These are phyloP conservation scores for Naganishia sp. DNA, from an alignment of 1,284 basidiomycete genomes.

Conservation along the genomic window DNA sequence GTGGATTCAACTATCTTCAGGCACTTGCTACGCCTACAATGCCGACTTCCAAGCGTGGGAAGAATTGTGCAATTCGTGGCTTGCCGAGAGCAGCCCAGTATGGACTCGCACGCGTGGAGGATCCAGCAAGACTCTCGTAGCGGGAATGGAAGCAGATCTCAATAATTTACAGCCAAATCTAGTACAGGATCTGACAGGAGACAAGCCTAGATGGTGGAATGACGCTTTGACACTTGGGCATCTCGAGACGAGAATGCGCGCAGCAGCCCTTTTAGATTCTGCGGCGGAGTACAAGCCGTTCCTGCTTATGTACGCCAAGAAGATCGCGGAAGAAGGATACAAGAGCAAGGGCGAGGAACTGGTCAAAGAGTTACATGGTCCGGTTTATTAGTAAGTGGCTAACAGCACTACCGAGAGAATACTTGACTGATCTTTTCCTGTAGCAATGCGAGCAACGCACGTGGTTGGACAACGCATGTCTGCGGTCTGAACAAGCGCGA, in stretches of 20 bases:
- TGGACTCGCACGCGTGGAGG: slow-evolving; percentile 65
- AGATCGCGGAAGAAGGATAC: slow-evolving; percentile 81
- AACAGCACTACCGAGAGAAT: background rate
- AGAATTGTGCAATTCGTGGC: slow-evolving; percentile 75
- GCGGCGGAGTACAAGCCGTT: slow-evolving; percentile 77
- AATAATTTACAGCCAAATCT: slow-evolving; percentile 25
- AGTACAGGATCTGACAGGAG: slow-evolving; percentile 49
- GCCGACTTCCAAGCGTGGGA: slow-evolving; percentile 65
- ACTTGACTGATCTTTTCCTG: slow-evolving; percentile 19
- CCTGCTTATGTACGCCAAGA: slow-evolving; percentile 72
- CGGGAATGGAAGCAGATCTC: slow-evolving; percentile 19
- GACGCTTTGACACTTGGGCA: slow-evolving; percentile 77
- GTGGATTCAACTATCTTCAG: slow-evolving; percentile 71
- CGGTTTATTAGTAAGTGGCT: slow-evolving; percentile 70
- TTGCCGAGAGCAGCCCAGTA: slow-evolving; percentile 61
- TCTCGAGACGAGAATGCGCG: slow-evolving; percentile 74
- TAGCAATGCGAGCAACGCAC: slow-evolving; percentile 68
- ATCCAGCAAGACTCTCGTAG: slow-evolving; percentile 36
- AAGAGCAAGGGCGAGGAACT: slow-evolving; percentile 81
- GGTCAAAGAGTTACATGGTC: slow-evolving; percentile 80
- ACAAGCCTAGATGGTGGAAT: slow-evolving; percentile 69
- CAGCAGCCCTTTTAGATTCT: slow-evolving; percentile 71
- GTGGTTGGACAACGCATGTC: slow-evolving; percentile 66
- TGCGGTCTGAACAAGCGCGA: slow-evolving; percentile 74
- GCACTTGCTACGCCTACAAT: slow-evolving; percentile 75